Conservation (phyloP, 2,329 filamentous ascomycete species). For the Tolypocladium cylindrosporum region DNA sequence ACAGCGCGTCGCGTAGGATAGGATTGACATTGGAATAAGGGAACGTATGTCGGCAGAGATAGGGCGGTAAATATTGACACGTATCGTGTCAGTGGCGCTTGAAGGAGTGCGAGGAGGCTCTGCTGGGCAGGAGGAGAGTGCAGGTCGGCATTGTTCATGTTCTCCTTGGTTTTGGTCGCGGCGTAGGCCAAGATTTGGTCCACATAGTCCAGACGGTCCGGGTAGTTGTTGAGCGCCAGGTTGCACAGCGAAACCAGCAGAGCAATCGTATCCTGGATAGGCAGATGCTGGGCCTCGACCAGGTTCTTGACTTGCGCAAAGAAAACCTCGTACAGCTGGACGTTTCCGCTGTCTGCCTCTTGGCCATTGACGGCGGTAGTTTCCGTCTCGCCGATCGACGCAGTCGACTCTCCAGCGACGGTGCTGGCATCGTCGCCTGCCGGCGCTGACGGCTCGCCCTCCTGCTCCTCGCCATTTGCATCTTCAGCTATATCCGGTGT, state of each 20-base stretch:
- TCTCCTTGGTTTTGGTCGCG: slow-evolving; percentile 74
- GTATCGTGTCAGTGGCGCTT: slow-evolving; percentile 83
- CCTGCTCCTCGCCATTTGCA: slow-evolving; percentile 16
- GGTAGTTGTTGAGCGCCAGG: slow-evolving; percentile 91
- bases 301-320: slow-evolving; percentile 92
- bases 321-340: slow-evolving; percentile 94
- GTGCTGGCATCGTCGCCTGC: slow-evolving; percentile 21
- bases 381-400: slow-evolving; percentile 36
- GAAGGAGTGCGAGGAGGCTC: slow-evolving; percentile 80
- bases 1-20: slow-evolving; percentile 88
- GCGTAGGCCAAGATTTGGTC: slow-evolving; percentile 90
- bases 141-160: slow-evolving; percentile 89
- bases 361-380: slow-evolving; percentile 37
- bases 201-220: slow-evolving; percentile 83
- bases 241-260: slow-evolving; percentile 90
- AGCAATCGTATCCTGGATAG: slow-evolving; percentile 91
- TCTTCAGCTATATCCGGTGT: slow-evolving; percentile 18
- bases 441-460: slow-evolving; percentile 7
- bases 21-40: slow-evolving; percentile 81
- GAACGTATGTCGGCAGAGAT: slow-evolving; percentile 83
- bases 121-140: slow-evolving; percentile 82
- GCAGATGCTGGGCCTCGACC: slow-evolving; percentile 80
- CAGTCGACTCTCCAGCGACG: slow-evolving; percentile 19
- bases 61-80: slow-evolving; percentile 93
- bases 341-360: slow-evolving; percentile 44